Base-by-base conservation (phyloP, 1,284 basidiomycete genomes). In the Ceratobasidium sp. region DNA sequence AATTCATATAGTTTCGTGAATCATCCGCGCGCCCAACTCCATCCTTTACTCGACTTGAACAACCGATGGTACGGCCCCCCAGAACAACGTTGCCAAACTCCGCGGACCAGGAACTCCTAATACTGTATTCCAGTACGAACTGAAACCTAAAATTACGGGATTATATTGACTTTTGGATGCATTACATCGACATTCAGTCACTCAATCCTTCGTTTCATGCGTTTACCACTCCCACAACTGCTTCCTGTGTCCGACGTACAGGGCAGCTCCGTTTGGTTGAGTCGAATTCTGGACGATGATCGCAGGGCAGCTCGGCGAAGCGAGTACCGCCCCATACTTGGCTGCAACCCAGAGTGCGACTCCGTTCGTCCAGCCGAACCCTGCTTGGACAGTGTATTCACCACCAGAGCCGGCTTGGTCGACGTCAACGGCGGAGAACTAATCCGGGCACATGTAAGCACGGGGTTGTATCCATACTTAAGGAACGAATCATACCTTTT, bases 321-420 rank as follows among this genome's bases (percentile, higher is more conserved):
- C 83, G 44, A 94, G 82, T 41, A 86, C 78, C 2, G 82, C 70
- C 0, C 91, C 91, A 74, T 89, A 93, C 56, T 82, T 83, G 70
- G 84, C 86, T 4, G 89, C 87, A 7, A 88, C 78, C 88, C 89
- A 93, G 46, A 93, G 83, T 70, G 85, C 77, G 11, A 90, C 90
- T 36, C 91, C 93, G 76, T 95, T 95, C 29, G 92, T 94, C 93
- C 93, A 95, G n/a, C 93, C 91, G 75, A 92, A 91, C 16, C 89
- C 90, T 13, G 85, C 87, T 82, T 86, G 89, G 2, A 91, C 90
- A 0, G 85, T 88, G 73, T 95, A 95, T 80, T 95, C 92, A 19
- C 93, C 92, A 5, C 93, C 93, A 16, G 82, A 82, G 3, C 93
- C 94, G 0, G 91, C 89, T 1, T 89, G 90, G 77, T 95, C 90